Percentiles rank a stretch among this genome's conserved stretches.
Evolutionary conservation across 2,329 filamentous ascomycete species (phyloP).

Genomic region (Fusarium virguliforme): DNA sequence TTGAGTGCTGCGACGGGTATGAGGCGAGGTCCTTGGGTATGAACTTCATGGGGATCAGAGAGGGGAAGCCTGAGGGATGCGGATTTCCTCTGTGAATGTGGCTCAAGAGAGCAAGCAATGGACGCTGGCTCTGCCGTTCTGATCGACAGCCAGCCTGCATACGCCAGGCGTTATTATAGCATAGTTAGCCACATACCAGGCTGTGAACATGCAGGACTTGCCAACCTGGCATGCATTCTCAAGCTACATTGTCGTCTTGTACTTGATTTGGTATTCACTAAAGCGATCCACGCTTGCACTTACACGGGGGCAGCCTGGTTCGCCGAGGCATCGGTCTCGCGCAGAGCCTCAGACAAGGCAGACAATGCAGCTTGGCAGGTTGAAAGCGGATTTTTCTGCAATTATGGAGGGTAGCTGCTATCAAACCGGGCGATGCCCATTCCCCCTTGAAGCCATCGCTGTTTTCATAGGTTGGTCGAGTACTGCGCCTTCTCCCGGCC

Average conservation of each 20-base stretch:
- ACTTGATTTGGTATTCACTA: constrained; percentile 1
- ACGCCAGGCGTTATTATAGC: background rate
- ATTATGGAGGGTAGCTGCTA: background rate
- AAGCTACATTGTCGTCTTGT: background rate
- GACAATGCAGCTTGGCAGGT: background rate
- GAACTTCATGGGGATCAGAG: constrained; percentile 2
- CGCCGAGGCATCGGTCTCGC: background rate
- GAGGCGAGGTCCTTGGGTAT: constrained; percentile 7
- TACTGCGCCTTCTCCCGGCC: constrained; percentile 1
- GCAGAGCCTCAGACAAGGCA: background rate
- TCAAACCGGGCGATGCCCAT: background rate
- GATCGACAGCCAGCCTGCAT: background rate
- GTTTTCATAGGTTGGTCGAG: constrained; percentile 1
- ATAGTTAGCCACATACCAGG: background rate
- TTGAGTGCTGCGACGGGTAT: constrained; percentile 16
- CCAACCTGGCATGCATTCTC: background rate
- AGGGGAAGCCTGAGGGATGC: background rate
- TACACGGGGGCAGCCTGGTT: background rate
- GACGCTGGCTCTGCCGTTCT: background rate
- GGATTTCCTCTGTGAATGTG: background rate
- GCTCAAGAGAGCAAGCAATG: background rate
- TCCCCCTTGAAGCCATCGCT: background rate
- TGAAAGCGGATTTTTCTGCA: constrained; percentile 4
- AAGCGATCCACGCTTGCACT: background rate
- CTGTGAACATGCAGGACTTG: constrained; percentile 11